Evolutionary conservation across 2,329 filamentous ascomycete genomes (phyloP).

Genomic region (Ceratocystis colombiana): DNA sequence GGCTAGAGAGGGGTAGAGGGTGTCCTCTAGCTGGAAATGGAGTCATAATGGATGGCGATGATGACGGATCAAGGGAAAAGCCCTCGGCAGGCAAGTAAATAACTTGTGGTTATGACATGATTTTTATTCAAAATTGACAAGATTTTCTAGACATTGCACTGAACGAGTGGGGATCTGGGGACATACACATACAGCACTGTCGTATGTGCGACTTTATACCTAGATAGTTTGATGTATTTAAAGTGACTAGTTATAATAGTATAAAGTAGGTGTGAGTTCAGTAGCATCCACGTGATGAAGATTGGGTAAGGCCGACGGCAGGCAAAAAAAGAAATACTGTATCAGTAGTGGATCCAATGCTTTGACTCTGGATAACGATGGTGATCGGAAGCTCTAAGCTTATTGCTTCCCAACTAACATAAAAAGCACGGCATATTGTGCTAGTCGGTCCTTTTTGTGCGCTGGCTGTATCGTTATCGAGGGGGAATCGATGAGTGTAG

Average conservation of each 20-base stretch:
- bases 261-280: background rate
- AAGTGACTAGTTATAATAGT: background rate
- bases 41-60: background rate
- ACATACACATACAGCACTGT: too few species aligned
- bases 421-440: background rate
- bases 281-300: too few species aligned
- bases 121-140: background rate
- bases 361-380: background rate
- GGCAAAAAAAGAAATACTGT: background rate
- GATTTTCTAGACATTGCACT: background rate
- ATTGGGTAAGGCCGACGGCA: too few species aligned
- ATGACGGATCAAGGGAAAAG: background rate
- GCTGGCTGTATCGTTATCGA: too few species aligned
- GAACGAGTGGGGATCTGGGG: background rate
- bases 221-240: background rate
- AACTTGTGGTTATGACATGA: constrained; percentile 4
- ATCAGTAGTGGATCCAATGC: background rate
- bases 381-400: background rate
- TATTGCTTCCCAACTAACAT: background rate
- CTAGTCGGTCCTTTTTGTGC: background rate
- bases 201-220: background rate
- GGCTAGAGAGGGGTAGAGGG: background rate
- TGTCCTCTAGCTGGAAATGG: background rate
- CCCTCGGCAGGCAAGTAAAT: background rate
- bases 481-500: too few species aligned